Evolutionary conservation across 805 yeast species (phyloP), one percentile per base, ranked within the genome.

Genomic region (Candida khao-thaluensis): DNA sequence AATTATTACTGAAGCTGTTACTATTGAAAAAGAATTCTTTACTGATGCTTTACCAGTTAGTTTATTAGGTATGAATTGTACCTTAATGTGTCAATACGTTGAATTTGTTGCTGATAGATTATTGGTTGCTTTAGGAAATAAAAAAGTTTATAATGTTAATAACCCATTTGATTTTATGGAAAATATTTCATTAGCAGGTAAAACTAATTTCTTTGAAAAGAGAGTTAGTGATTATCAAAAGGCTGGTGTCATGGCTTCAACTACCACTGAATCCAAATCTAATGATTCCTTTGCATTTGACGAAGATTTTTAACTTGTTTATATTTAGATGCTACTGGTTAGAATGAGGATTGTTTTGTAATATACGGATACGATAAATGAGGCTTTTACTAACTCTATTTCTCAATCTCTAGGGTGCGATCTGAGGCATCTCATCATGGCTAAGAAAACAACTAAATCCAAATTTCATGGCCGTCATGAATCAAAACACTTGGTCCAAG

Each of bases 161-260:
- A 91, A 91, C 66, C 99, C 99, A 65, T 91, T 91, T 64, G 99
- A 91, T 68, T 91, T 91, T 63, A 91, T 91, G 99, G 99, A 91
- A 75, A 91, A 93, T 75, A 91, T 91, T 58, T 91, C 98, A 7
- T 79, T 91, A 54, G 95, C 97, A 43, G 99, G 99, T 69, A 91
- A 91, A 80, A 91, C 99, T 56, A 91, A 93, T 76, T 91, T 91
- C 81, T 91, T 91, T 62, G 99, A 91, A 77, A 91, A 91, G 81
- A 85, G 99, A 72, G 99, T 91, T 42, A 85, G 95, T 43, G 99
- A 91, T 70, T 91, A 91, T 72, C 99, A 91, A 73, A 93, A 91
- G 74, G 98, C 99, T 43, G 98, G 99, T 74, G 99, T 91, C 58
- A 91, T 91, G 93, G 91, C 95, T 51, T 40, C 45, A 12, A 64